A percentile compares a stretch with the other conserved stretches of the same genome.
Evolutionary conservation across 2,329 filamentous ascomycete genomes (phyloP).

Genomic region (Penicillium sp.): DNA sequence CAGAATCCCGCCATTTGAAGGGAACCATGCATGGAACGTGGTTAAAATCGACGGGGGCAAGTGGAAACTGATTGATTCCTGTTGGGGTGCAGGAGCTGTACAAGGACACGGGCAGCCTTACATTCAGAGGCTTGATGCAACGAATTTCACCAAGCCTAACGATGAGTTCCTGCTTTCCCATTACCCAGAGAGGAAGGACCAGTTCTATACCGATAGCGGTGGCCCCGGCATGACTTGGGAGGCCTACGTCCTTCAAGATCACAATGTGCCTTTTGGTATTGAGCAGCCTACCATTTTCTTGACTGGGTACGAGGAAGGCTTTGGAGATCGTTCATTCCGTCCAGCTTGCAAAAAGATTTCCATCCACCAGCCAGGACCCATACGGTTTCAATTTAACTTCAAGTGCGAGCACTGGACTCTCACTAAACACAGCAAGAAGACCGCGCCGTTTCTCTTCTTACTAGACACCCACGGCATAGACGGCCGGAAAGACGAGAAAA

Average conservation of each 20-base stretch:
- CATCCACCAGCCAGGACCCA: conserved; percentile 52
- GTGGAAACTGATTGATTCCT: conserved; percentile 89
- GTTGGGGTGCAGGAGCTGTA: conserved; percentile 84
- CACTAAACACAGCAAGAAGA: conserved; percentile 59
- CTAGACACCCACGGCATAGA: conserved; percentile 64
- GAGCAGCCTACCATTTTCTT: conserved; percentile 46
- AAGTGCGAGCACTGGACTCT: conserved; percentile 79
- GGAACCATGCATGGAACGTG: conserved; percentile 87
- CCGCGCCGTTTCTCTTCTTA: conserved; percentile 65
- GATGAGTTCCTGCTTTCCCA: conserved; percentile 78
- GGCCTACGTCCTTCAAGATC: conserved; percentile 69
- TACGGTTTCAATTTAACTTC: conserved; percentile 78
- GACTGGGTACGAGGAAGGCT: conserved; percentile 44
- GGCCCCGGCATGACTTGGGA: conserved; percentile 65
- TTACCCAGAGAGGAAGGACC: conserved; percentile 64
- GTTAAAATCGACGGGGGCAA: conserved; percentile 79
- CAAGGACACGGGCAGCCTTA: conserved; percentile 55
- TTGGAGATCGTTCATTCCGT: conserved; percentile 56
- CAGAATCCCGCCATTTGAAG: conserved; percentile 59
- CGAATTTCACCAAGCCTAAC: conserved; percentile 61
- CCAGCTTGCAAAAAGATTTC: conserved; percentile 60
- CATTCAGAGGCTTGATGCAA: conserved; percentile 63
- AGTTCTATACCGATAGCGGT: conserved; percentile 75
- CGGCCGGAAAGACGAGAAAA: conserved; percentile 62
- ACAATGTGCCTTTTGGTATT: conserved; percentile 41